Evolutionary conservation across 1,139 yeast genomes (phyloP).

Genomic region (Diutina rugosa): DNA sequence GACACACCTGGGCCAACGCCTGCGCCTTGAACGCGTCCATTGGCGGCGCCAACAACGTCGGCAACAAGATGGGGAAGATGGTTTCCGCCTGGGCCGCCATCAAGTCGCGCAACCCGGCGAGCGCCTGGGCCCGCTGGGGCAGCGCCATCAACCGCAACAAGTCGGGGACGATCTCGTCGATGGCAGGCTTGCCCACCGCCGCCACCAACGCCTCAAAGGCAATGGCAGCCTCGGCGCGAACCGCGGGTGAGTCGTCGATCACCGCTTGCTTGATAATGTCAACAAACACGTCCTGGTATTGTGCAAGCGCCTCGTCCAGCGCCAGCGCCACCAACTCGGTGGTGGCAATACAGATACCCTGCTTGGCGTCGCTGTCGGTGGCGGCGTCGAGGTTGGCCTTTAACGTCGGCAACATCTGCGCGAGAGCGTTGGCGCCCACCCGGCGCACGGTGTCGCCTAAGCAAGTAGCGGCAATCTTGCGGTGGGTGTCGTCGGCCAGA

Average conservation of each 20-base stretch:
- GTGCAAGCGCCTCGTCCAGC: conserved; percentile 43
- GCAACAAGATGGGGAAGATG: conserved; percentile 87
- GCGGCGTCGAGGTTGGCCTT: conserved; percentile 7
- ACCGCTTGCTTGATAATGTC: conserved; percentile 68
- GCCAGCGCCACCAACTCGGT: conserved; percentile 77
- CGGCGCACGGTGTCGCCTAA: conserved; percentile 92
- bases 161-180: conserved; percentile 81
- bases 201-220: conserved; percentile 84
- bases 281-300: conserved; percentile 60
- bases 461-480: conserved; percentile 86
- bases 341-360: conserved; percentile 93
- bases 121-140: conserved; percentile 44
- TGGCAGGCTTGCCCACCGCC: conserved; percentile 70
- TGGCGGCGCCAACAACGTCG: conserved; percentile 72
- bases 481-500: conserved; percentile 61
- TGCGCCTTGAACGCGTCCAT: conserved; percentile 74
- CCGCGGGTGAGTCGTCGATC: conserved; percentile 58
- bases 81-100: conserved; percentile 86
- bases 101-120: conserved; percentile 87
- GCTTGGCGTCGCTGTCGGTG: conserved; percentile 65
- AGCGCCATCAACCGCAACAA: conserved; percentile 60
- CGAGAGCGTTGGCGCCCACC: conserved; percentile 81
- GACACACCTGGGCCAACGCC: conserved; percentile 80
- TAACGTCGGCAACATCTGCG: conserved; percentile 76
- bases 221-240: conserved; percentile 82